Evolutionary conservation across 2,329 filamentous ascomycete genomes (phyloP), one percentile per base, ranked within the genome.

Genomic region (Myriosclerotinia scirpicola): DNA sequence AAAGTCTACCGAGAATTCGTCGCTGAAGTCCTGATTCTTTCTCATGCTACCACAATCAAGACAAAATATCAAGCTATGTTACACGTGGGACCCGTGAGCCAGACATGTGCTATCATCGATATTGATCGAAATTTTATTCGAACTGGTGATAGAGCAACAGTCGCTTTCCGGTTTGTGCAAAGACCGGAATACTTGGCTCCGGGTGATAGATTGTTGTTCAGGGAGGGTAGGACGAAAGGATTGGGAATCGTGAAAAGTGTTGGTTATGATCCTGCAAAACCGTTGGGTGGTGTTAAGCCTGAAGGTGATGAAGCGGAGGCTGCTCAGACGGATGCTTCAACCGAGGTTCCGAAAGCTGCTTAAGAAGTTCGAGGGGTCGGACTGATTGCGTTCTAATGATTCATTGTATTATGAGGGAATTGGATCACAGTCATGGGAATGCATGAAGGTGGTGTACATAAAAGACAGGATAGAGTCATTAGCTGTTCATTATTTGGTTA

Each of bases 21-120:
- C 53, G 91, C 91, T 15, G 91, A 94, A 88, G 95, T 99, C 1
- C 83, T 99, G 30, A 98, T 99, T 71, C 83, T 99, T 8, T 96
- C 91, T 5, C 95, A 99, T 75, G 93, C 94, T 0, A 99, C 95
- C 0, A 99, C 95, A 54, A 99, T 99, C 78, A 95, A 96, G 78
- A 92, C 89, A 0, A 94, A 93, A 74, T 99, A 99, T 72, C 95
- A 99, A 80, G 95, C 95, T 0, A 99, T 98, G 93, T 84, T 99
- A 30, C 95, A 99, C 74, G 93, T 99, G 5, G 95, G 95, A 0
- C 91, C 95, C 0, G 91, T 99, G 54, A 92, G 90, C 52, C 95
- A 99, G 80, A 99, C 95, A 0, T 99, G 95, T 76, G 89, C 93
- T 14, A 97, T 99, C 76, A 96, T 99, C 74, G 95, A 97, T 75